Percentiles rank a stretch among this genome's conserved stretches.
These are phyloP conservation scores for Mycena citricolor DNA, from an alignment of 1,284 basidiomycete genomes.

Conservation along the genomic window DNA sequence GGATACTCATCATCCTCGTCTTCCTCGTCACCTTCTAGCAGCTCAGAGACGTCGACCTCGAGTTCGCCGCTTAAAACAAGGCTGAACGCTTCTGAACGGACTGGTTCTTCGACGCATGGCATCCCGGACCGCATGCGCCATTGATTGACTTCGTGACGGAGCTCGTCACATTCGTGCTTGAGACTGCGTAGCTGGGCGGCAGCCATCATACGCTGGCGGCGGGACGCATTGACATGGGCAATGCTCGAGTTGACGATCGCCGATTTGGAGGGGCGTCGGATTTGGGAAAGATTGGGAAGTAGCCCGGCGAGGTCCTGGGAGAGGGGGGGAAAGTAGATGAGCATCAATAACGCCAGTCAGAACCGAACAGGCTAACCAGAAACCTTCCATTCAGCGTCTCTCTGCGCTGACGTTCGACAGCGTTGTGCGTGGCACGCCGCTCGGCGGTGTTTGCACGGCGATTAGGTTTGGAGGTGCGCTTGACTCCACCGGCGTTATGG, in stretches of 20 bases:
- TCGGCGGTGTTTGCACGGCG: conserved; percentile 90
- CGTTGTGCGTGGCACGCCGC: conserved; percentile 91
- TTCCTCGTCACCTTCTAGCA: conserved; percentile 21
- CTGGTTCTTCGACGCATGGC: conserved; percentile 66
- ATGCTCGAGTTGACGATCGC: conserved; percentile 93
- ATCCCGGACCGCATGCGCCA: conserved; percentile 78
- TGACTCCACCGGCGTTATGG: conserved; percentile 28
- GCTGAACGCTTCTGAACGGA: conserved; percentile 65
- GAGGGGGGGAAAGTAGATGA: conserved; percentile 21
- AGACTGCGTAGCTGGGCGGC: conserved; percentile 75
- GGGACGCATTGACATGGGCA: conserved; percentile 78
- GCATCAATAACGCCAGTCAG: conserved; percentile 11
- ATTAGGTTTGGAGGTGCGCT: conserved; percentile 72
- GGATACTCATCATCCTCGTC: conserved; percentile 19
- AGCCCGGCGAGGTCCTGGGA: conserved; percentile 81
- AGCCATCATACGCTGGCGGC: conserved; percentile 77
- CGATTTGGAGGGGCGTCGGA: conserved; percentile 90
- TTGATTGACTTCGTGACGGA: conserved; percentile 83
- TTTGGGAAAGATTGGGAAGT: conserved; percentile 84
- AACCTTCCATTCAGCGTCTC: conserved; percentile 92
- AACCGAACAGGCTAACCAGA: conserved; percentile 51
- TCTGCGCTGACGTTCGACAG: conserved; percentile 87
- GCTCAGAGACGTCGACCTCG: conserved; percentile 43
- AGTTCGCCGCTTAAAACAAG: conserved; percentile 69
- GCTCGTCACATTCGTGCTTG: conserved; percentile 75